A percentile compares a stretch with the other conserved stretches of the same genome.
phyloP scores from a whole-genome alignment of 1,139 yeast species.

The Yamadazyma jaroonii region DNA sequence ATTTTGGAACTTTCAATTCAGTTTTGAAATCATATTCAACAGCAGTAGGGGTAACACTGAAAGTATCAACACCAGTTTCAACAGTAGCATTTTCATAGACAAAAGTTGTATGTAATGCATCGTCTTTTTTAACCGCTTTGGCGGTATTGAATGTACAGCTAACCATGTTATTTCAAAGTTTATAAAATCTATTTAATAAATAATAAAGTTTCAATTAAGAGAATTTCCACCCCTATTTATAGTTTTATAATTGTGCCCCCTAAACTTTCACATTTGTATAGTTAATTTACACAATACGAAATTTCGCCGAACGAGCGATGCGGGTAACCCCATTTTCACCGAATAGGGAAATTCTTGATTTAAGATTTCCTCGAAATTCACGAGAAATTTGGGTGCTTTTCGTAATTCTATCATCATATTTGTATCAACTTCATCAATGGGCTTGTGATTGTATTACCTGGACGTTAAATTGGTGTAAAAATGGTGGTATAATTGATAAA shows the following conservation, averaged over 20 bases:
- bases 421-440: too few relatives aligned
- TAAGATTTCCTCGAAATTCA: too few relatives aligned
- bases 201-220: background rate
- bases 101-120: constrained; percentile 65
- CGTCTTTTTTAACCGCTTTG: constrained; percentile 56
- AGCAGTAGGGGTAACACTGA: constrained; percentile 67
- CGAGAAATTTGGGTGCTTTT: too few relatives aligned
- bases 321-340: constrained; percentile 1
- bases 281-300: background rate
- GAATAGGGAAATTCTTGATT: background rate
- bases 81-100: constrained; percentile 38
- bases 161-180: too few relatives aligned
- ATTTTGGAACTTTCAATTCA: constrained; percentile 77
- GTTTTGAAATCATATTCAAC: constrained; percentile 83
- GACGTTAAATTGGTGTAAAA: too few relatives aligned
- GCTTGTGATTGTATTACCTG: too few relatives aligned
- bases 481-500: too few relatives aligned
- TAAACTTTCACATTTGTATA: background rate
- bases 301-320: constrained; percentile 5
- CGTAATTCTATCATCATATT: too few relatives aligned
- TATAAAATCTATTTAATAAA: background rate
- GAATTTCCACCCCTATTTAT: constrained; percentile 17
- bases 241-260: constrained; percentile 10
- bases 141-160: constrained; percentile 59
- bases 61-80: constrained; percentile 53